Base-by-base conservation (phyloP, 306 rosid species). In the Cucurbita argyrosperma region DNA sequence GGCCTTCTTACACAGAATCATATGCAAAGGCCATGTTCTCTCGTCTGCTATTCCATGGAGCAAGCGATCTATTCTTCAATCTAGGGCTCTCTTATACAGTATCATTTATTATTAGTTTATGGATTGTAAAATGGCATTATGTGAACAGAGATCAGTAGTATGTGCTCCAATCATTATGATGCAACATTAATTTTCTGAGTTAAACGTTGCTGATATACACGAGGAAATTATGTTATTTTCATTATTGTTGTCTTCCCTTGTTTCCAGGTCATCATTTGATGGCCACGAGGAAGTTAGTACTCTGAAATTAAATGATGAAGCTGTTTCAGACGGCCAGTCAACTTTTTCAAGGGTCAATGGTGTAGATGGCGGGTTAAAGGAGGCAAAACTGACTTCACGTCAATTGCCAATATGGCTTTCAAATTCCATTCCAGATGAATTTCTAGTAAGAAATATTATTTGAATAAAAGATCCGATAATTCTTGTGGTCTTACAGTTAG, bases 381-480 rank as follows among this genome's bases (percentile, higher is more conserved):
- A 90, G 76, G 71, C 58, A 49, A 88, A 82, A 76, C 70, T 61
- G 68, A 76, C 79, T 77, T 73, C 88, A 76, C 88, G 68, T 46
- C 91, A 89, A 69, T 85, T 91, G 96, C 99, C 97, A 81, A 75
- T 82, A 66, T 95, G 99, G 99, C 96, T 95, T 81, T 90, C 84
- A 30, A 80, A 88, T 82, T 88, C 99, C 37, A 95, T 94, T 57
- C 99, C 99, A 47, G 97, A 95, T 81, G 99, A 95, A 78, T 95
- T 95, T 95, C 96, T 95, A 84, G 99, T 95, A 89, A 53, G 91
- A 75, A 53, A 55, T 69, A 64, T 78, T 64, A 39, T 66, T 66
- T 66, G 16, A 3, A 39, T 16, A 66, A 66, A 66, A 11, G 9
- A 66, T 66, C 54, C 45, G 39, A 66, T 38, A 26, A 3, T 66